Conservation (phyloP, 495 filamentous ascomycete species). For the Penicillium salamii region DNA sequence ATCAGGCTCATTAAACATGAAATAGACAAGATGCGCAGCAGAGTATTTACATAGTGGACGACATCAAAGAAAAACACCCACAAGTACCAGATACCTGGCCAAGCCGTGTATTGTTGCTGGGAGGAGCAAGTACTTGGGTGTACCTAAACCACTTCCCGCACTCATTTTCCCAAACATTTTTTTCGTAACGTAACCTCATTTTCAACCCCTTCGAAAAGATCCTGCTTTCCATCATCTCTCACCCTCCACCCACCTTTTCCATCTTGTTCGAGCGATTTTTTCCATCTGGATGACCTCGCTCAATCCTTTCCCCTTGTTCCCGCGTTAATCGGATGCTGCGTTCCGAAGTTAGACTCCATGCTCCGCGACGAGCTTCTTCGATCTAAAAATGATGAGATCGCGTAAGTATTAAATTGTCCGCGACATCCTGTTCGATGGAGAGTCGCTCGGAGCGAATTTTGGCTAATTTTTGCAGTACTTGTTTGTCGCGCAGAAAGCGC, state of each 20-base stretch:
- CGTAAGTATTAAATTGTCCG: slow-evolving; percentile 50
- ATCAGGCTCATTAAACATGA: neutral
- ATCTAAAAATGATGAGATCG: slow-evolving; percentile 61
- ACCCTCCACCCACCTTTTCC: slow-evolving; percentile 52
- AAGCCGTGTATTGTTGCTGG: slow-evolving; percentile 10
- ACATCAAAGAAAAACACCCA: neutral
- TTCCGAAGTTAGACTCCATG: slow-evolving; percentile 52
- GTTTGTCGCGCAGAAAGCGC: slow-evolving; percentile 74
- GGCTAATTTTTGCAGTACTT: slow-evolving; percentile 58
- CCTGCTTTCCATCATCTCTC: slow-evolving; percentile 42
- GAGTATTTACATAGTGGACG: neutral
- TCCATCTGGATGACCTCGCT: slow-evolving; percentile 49
- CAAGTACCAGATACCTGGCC: slow-evolving; percentile 11
- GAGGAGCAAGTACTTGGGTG: slow-evolving; percentile 8
- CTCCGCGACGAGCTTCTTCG: slow-evolving; percentile 56
- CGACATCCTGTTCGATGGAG: slow-evolving; percentile 10
- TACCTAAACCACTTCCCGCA: slow-evolving; percentile 10
- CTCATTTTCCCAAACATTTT: slow-evolving; percentile 17
- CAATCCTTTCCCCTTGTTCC: slow-evolving; percentile 44
- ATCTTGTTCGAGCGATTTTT: slow-evolving; percentile 52
- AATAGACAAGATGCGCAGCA: neutral
- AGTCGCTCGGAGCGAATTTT: slow-evolving; percentile 15
- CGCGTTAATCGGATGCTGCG: slow-evolving; percentile 60
- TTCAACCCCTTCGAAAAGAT: slow-evolving; percentile 33
- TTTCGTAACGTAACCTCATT: slow-evolving; percentile 35